Evolutionary conservation across 306 rosid genomes (phyloP).

Genomic region (Clitoria ternatea): DNA sequence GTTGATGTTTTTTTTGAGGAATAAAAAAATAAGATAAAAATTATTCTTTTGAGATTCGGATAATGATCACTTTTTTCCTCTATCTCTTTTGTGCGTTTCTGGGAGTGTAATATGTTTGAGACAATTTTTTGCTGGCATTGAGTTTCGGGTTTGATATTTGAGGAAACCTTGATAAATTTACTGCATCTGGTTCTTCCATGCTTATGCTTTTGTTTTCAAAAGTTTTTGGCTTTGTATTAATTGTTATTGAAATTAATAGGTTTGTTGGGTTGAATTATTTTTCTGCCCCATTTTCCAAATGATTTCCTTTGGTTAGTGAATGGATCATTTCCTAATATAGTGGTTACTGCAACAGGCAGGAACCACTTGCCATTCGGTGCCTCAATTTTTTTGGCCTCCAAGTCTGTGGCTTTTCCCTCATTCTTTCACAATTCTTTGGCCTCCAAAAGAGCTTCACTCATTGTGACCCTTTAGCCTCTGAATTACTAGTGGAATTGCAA

Average conservation of each 20-base stretch:
- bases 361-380: conserved; percentile 43
- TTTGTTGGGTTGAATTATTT: conserved; percentile 30
- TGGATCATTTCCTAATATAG: conserved; percentile 51
- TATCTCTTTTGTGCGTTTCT: conserved; percentile 1
- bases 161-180: conserved; percentile 27
- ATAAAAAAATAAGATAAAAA: background rate
- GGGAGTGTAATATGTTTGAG: conserved; percentile 5
- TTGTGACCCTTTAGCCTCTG: conserved; percentile 9
- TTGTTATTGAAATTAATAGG: conserved; percentile 22
- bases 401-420: conserved; percentile 21
- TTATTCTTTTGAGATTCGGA: conserved; percentile 11
- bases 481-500: conserved; percentile 12
- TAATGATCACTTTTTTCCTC: background rate
- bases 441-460: conserved; percentile 13
- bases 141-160: conserved; percentile 30
- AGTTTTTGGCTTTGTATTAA: background rate
- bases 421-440: conserved; percentile 25
- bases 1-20: background rate
- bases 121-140: conserved; percentile 18
- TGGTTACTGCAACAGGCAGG: conserved; percentile 75
- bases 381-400: conserved; percentile 28
- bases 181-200: conserved; percentile 7
- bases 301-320: conserved; percentile 18
- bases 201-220: background rate
- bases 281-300: conserved; percentile 12